A percentile compares a stretch with the other conserved stretches of the same genome.
phyloP scores from a whole-genome alignment of 78 protist genomes.

The Planoprotostelium fungivorum region DNA sequence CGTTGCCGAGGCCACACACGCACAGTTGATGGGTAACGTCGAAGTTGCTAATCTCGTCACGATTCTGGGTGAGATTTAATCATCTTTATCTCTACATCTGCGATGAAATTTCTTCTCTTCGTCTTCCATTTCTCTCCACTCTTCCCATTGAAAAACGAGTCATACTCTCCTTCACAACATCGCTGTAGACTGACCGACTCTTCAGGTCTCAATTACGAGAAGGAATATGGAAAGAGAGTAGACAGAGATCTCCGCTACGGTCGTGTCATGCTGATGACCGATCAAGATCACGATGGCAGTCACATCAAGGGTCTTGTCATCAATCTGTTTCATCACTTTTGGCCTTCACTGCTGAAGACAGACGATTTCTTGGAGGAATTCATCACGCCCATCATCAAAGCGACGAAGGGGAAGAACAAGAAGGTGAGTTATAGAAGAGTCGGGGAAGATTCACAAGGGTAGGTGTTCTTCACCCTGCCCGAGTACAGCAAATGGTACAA shows the following conservation, averaged over 20 bases:
- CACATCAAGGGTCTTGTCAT: constrained; percentile 99
- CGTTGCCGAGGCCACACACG: constrained; percentile 89
- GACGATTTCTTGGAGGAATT: constrained; percentile 93
- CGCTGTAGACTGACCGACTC: neutral
- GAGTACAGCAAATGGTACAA: constrained; percentile 39
- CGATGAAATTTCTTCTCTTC: too few relatives aligned
- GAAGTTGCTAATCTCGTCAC: constrained; percentile 79
- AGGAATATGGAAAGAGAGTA: constrained; percentile 36
- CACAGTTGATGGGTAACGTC: constrained; percentile 64
- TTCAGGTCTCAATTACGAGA: constrained; percentile 13
- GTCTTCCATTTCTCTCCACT: too few relatives aligned
- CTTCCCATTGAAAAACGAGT: neutral
- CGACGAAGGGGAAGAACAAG: constrained; percentile 36
- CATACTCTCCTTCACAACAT: neutral
- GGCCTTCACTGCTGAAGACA: constrained; percentile 93
- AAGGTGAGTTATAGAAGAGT: too few relatives aligned
- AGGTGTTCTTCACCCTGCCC: constrained; percentile 95
- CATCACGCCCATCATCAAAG: constrained; percentile 98
- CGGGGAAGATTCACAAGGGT: too few relatives aligned
- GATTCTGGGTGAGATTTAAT: constrained; percentile 95
- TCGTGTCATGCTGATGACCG: constrained; percentile 98
- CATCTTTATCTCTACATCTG: too few relatives aligned
- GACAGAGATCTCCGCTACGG: constrained; percentile 92
- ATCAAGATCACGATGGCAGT: constrained; percentile 99
- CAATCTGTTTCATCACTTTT: constrained; percentile 92